A percentile compares a stretch with the other conserved stretches of the same genome.
phyloP scores from a whole-genome alignment of 345 rosid genomes.

The Hypericum androsaemum region DNA sequence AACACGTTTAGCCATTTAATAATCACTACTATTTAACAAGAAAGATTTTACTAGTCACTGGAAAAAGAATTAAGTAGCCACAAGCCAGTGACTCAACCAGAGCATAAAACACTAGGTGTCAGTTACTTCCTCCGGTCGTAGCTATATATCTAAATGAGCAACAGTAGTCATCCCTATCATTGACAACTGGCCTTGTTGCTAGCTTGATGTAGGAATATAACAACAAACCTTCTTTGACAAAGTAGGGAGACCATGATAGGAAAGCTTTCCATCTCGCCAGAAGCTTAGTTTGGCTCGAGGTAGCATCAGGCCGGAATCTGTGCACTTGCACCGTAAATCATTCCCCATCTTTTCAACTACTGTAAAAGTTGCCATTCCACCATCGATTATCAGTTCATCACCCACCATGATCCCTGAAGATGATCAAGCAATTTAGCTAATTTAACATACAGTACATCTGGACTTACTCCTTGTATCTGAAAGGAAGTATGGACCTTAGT shows the following conservation, averaged over 20 bases:
- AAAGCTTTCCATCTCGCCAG: constrained; percentile 55
- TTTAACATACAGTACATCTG: neutral
- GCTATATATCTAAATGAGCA: too few species aligned
- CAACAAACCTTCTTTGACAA: constrained; percentile 44
- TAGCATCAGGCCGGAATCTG: constrained; percentile 51
- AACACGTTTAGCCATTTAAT: too few species aligned
- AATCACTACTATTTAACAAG: too few species aligned
- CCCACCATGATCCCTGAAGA: constrained; percentile 48
- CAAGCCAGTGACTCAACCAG: too few species aligned
- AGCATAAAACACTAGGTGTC: too few species aligned
- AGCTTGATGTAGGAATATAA: neutral
- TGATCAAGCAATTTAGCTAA: neutral
- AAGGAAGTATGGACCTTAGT: too few species aligned
- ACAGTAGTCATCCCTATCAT: too few species aligned
- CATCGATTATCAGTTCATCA: constrained; percentile 61
- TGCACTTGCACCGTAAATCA: constrained; percentile 55
- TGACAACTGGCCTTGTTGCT: too few species aligned
- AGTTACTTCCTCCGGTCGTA: too few species aligned
- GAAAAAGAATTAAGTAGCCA: too few species aligned
- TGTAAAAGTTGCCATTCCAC: constrained; percentile 68
- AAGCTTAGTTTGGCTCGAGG: constrained; percentile 68
- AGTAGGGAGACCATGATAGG: constrained; percentile 36
- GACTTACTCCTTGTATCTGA: too few species aligned
- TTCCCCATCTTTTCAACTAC: constrained; percentile 50
- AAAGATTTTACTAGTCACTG: too few species aligned